Conservation (phyloP, 257 asterid genomes). For the Vinca minor region DNA sequence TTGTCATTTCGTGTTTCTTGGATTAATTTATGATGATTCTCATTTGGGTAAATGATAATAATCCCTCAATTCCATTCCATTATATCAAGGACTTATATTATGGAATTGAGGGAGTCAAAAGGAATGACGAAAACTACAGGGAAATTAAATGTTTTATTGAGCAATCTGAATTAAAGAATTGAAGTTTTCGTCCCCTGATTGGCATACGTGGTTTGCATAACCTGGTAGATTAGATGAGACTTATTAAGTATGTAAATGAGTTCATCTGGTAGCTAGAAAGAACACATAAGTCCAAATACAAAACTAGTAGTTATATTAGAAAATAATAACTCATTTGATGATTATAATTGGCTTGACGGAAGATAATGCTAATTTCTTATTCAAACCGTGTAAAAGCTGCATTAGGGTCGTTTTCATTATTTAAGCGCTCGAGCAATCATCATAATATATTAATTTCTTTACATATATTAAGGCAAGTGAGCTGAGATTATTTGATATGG, state of each 20-base stretch:
- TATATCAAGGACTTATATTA: no score
- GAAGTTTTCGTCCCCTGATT: not conserved
- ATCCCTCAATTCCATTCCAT: not conserved
- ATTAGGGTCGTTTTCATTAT: not conserved
- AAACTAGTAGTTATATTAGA: not conserved
- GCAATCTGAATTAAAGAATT: not conserved
- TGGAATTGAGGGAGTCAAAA: not conserved
- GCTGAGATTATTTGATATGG: not conserved
- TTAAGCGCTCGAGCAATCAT: not conserved
- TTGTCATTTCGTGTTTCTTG: no score
- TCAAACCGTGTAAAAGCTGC: no score
- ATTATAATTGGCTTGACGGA: conserved; percentile 1
- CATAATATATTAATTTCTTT: not conserved
- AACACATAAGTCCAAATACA: no score
- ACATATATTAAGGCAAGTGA: no score
- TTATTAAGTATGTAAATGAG: not conserved
- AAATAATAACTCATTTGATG: not conserved
- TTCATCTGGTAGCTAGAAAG: no score
- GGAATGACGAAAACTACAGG: not conserved
- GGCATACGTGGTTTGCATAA: no score
- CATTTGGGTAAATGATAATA: no score
- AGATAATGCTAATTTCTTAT: not conserved
- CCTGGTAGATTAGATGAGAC: not conserved
- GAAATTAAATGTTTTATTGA: not conserved
- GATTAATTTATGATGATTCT: not conserved